Conservation (phyloP, 768 basidiomycete genomes). For the Mycena rosella region DNA sequence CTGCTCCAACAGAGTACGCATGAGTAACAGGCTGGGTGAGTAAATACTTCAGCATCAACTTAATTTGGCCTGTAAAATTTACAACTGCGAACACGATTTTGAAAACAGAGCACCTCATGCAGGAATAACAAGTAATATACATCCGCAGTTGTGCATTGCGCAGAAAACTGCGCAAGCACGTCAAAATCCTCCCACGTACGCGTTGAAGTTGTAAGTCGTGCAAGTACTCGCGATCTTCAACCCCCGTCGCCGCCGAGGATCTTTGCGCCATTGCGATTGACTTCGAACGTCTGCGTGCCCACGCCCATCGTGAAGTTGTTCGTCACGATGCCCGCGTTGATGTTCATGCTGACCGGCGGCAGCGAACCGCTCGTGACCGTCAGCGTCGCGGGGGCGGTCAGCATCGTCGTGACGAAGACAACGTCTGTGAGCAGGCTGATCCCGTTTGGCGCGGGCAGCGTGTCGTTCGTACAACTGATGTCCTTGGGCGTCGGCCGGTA, state of each 20-base stretch:
- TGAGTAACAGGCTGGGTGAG: no score
- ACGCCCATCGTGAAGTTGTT: constrained; percentile 27
- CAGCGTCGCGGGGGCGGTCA: constrained; percentile 19
- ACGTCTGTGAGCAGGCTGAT: constrained; percentile 27
- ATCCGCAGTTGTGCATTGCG: no score
- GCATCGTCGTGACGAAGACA: constrained; percentile 27
- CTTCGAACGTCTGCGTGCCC: constrained; percentile 16
- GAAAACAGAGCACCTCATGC: no score
- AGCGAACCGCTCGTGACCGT: constrained; percentile 24
- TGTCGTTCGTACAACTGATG: constrained; percentile 22
- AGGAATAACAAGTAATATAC: no score
- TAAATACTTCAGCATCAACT: no score
- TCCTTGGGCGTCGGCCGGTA: constrained; percentile 37
- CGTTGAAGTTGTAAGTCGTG: constrained; percentile 24
- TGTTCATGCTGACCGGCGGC: constrained; percentile 19
- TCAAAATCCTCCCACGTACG: constrained; percentile 24
- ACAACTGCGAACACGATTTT: no score
- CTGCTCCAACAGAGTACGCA: no score
- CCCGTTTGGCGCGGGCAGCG: constrained; percentile 26
- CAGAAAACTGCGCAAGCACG: background rate
- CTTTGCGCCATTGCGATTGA: constrained; percentile 20
- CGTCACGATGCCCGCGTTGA: constrained; percentile 16
- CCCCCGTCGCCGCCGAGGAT: constrained; percentile 18
- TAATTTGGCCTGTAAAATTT: no score
- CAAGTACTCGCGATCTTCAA: constrained; percentile 17